Base-by-base conservation (phyloP, 2,329 filamentous ascomycete species). In the Ophiostoma sp. region DNA sequence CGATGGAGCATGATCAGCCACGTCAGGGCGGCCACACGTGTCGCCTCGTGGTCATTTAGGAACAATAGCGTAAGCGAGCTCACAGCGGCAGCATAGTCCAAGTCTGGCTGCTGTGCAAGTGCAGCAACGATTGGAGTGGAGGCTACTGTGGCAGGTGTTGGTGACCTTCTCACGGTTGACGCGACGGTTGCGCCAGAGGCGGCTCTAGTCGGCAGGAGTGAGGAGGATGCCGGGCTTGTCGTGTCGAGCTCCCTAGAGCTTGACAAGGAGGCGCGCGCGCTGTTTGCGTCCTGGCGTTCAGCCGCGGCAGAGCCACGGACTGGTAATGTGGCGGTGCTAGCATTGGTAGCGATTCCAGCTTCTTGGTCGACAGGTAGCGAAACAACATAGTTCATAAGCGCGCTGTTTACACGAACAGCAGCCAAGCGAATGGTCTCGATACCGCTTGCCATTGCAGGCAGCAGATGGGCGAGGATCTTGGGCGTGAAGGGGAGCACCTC, bases 1-100 rank as follows among this genome's bases (percentile, higher is more conserved):
- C 92, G 88, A 78, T 99, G 95, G 57, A 99, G 84, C 94, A 98
- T 98, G 71, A 98, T 95, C 70, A 99, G 85, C 95, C 95, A 99
- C 6, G 92, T 94, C 72, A 99, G 83, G 20, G 95, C 94, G 52
- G 94, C 94, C 36, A 98, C 94, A 72, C 95, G 88, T 1, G 95
- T 99, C 36, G 92, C 93, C 81, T 99, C 96, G 77, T 98, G 93
- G 75, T 99, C 94, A 76, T 99, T 97, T 68, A 99, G 82, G 76
- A 99, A 98, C 69, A 98, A 88, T 8, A 98, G 81, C 0, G 94
- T 99, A 57, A 99, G 85, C 10, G 94, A 95, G 79, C 90, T 96
- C 67, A 99, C 95, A 5, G 95, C 94, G 23, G 93, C 93, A 52
- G 94, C 92, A 78, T 98, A 99, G 79, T 99, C 94, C n/a, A 99